phyloP scores from a whole-genome alignment of 805 yeast genomes.

The Priceomyces medius region DNA sequence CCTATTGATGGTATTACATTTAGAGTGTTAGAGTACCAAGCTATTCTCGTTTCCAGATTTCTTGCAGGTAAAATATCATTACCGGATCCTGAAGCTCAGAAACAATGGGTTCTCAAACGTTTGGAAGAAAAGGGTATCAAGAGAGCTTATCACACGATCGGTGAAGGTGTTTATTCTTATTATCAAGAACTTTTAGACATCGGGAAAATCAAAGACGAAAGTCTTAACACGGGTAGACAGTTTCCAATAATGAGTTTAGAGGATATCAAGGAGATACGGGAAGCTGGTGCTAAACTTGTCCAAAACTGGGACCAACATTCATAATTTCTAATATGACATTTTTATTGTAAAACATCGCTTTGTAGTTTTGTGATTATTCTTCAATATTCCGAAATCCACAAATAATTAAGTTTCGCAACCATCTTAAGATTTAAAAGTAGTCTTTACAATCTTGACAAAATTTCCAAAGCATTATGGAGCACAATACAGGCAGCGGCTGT shows the following conservation, averaged over 20 bases:
- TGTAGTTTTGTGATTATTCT: background rate
- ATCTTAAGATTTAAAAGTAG: background rate
- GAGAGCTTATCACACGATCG: constrained; percentile 38
- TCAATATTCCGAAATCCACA: background rate
- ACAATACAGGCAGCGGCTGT: too few species aligned
- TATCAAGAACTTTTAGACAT: constrained; percentile 20
- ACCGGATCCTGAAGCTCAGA: constrained; percentile 51
- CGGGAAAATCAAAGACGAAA: constrained; percentile 19
- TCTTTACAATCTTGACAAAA: background rate
- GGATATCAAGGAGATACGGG: constrained; percentile 13
- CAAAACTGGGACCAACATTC: constrained; percentile 22
- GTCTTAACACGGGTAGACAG: constrained; percentile 17
- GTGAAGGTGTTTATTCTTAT: constrained; percentile 28
- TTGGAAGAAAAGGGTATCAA: constrained; percentile 40
- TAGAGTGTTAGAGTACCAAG: constrained; percentile 61
- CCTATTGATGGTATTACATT: constrained; percentile 65
- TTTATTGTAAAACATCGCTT: background rate
- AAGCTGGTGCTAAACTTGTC: constrained; percentile 16
- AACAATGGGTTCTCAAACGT: constrained; percentile 38
- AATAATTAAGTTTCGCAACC: background rate
- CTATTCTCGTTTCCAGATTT: constrained; percentile 60
- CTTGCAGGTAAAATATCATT: constrained; percentile 54
- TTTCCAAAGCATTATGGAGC: too few species aligned
- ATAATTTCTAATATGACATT: background rate
- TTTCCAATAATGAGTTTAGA: constrained; percentile 20